Base-by-base conservation (phyloP, 2,329 filamentous ascomycete genomes). In the Stagonosporopsis tanaceti region DNA sequence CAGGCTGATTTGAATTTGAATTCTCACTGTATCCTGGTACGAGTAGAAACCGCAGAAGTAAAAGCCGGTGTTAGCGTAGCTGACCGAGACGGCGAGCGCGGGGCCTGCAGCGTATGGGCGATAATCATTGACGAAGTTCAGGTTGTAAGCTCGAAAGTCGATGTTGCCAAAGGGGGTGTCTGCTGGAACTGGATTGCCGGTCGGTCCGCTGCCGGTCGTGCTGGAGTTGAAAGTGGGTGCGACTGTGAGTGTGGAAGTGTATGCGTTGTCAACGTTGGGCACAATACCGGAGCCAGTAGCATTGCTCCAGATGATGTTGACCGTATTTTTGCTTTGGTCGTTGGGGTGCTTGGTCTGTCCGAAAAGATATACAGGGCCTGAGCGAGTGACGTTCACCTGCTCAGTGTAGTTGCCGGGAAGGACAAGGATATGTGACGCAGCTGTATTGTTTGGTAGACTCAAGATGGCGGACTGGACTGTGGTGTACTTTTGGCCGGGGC, bases 41-140 rank as follows among this genome's bases (percentile, higher is more conserved):
- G 84, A 87, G 67, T 87, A 87, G 64, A 90, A 85, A 0, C 87
- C 85, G 44, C 84, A 87, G 44, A 84, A 84, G 69, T 90, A 90
- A 68, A 90, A 90, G 0, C 86, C 86, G 0, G 85, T 82, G 67
- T 90, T 90, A 0, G 88, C 86, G 41, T 85, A 83, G 60, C 83
- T 85, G 5, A 89, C 79, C 17, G 83, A 85, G 6, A 89, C 67
- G 0, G 87, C 87, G 38, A 89, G 81, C 3, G 83, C 80, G 0
- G 87, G 88, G 0, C 86, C 86, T 34, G 79, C 79, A 1, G 82
- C 74, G 54, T 78, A 79, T 27, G 83, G 82, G 0, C 79, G 76
- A 63, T 81, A 87, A 41, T 84, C 80, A 64, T 90, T 90, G 20
- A 82, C 78, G 61, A 90, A 86, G 66, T 90, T 84, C 37, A 90